Percentiles rank a stretch among this genome's conserved stretches.
Conservation (phyloP, 352 stramenopile genomes). For the Pythium apleroticum region DNA sequence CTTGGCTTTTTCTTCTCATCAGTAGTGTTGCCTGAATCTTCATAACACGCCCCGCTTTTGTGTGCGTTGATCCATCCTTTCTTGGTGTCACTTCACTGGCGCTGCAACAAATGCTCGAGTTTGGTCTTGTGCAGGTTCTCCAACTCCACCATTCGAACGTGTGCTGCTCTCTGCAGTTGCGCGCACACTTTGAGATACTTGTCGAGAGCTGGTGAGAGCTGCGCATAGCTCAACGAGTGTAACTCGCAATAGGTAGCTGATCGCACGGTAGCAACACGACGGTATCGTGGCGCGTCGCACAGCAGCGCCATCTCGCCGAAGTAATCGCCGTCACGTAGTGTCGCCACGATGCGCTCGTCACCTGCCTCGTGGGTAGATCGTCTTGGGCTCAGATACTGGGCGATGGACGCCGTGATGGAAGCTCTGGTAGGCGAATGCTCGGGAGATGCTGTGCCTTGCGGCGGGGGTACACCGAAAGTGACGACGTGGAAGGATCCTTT, state of each 20-base stretch:
- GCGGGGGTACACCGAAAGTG: not conserved
- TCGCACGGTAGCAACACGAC: constrained; percentile 12
- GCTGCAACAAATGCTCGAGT: not conserved
- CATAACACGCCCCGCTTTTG: too few species aligned
- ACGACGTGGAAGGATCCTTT: constrained; percentile 19
- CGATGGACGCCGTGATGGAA: not conserved
- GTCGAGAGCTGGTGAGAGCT: constrained; percentile 13
- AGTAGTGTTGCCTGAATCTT: not conserved
- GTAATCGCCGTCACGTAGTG: constrained; percentile 45
- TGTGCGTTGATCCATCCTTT: not conserved
- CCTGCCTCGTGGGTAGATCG: not conserved
- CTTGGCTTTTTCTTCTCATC: too few species aligned
- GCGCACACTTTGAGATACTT: constrained; percentile 9
- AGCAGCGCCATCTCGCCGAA: constrained; percentile 73
- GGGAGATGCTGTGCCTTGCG: not conserved
- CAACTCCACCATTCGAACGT: not conserved
- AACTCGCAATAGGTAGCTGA: constrained; percentile 19
- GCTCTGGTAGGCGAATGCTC: constrained; percentile 9
- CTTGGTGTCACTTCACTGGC: not conserved
- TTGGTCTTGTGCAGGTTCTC: constrained; percentile 8
- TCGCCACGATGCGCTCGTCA: constrained; percentile 1
- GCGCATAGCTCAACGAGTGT: constrained; percentile 19
- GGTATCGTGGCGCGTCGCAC: constrained; percentile 7
- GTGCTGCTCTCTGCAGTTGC: constrained; percentile 1
- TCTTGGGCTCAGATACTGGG: constrained; percentile 5